Base-by-base conservation (phyloP, 148 eudicot genomes). In the Tetragonia tetragonoides region DNA sequence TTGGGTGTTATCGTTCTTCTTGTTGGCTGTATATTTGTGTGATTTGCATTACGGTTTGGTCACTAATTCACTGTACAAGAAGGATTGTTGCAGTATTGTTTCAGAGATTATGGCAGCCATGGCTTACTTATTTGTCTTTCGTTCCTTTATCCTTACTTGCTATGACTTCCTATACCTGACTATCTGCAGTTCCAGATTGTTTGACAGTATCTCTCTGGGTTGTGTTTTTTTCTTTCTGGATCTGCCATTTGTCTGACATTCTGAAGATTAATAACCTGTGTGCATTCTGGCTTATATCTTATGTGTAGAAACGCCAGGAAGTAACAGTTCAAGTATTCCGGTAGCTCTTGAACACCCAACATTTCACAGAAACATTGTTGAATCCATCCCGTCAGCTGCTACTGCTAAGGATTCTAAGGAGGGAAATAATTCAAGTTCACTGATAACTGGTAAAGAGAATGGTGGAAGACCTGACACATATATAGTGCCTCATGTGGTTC, bases 261-360 rank as follows among this genome's bases (percentile, higher is more conserved):
- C 3, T 71, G 57, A 20, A 15, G 77, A 67, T 3, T 65, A 53
- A 54, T 56, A 53, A 81, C 51, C 51, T 41, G 5, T 72, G 39
- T 76, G 12, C 49, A 3, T 71, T 66, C 34, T 76, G 75, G 76
- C 53, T 44, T 77, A 57, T 49, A 40, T 71, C 42, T 24, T 77
- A 20, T 66, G 61, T 73, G 63, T 44, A 82, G 85, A 82, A 34
- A 34, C 86, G 42, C 82, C 82, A 47, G 87, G 84, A 57, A 83
- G 79, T 73, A 64, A 75, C 72, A 80, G 70, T 66, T 79, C 66
- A 72, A 71, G 67, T 69, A 38, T 89, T 56, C 77, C 81, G 42
- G 88, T 78, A 82, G 78, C 63, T 82, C 76, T 85, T 82, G 76
- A 72, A 56, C 76, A 54, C 23, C 63, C 76, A 21, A 80, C 59